Conservation (phyloP, 768 basidiomycete genomes). For the Pulveroboletus frians region DNA sequence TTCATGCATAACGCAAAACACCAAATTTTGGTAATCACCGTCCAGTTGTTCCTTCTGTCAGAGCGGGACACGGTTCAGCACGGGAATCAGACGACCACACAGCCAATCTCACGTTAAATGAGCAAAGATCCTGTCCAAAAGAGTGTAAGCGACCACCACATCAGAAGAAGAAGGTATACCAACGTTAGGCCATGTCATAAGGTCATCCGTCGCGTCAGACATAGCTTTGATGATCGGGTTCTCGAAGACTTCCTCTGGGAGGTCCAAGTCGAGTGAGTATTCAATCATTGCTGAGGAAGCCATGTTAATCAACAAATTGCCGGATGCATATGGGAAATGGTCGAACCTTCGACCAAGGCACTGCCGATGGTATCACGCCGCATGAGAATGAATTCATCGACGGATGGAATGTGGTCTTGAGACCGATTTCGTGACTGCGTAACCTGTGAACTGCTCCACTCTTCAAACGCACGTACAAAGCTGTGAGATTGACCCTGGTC, state of each 20-base stretch:
- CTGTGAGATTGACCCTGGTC: slow-evolving; percentile 12
- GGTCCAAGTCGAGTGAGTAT: slow-evolving; percentile 34
- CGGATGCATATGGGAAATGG: background rate
- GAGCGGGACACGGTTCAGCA: slow-evolving; percentile 4
- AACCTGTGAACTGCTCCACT: slow-evolving; percentile 34
- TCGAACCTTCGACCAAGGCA: slow-evolving; percentile 35
- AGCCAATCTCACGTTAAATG: slow-evolving; percentile 26
- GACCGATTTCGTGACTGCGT: slow-evolving; percentile 33
- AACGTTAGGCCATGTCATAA: slow-evolving; percentile 41
- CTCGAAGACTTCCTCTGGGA: slow-evolving; percentile 35
- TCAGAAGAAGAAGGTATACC: slow-evolving; percentile 12
- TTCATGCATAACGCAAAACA: slow-evolving; percentile 38
- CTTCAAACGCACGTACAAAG: slow-evolving; percentile 33
- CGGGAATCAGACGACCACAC: slow-evolving; percentile 3
- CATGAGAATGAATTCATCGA: slow-evolving; percentile 36
- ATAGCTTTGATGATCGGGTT: slow-evolving; percentile 31
- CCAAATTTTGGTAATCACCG: slow-evolving; percentile 37
- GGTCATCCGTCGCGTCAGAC: slow-evolving; percentile 38
- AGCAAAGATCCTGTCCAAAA: slow-evolving; percentile 23
- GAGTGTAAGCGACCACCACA: slow-evolving; percentile 9
- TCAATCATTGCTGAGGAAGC: slow-evolving; percentile 30
- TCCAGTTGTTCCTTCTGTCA: slow-evolving; percentile 37
- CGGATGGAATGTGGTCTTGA: slow-evolving; percentile 33
- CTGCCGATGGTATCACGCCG: slow-evolving; percentile 35
- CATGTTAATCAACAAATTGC: background rate